These are phyloP conservation scores for Cytospora chrysosperma DNA, from an alignment of 2,329 filamentous ascomycete genomes.

Conservation along the genomic window DNA sequence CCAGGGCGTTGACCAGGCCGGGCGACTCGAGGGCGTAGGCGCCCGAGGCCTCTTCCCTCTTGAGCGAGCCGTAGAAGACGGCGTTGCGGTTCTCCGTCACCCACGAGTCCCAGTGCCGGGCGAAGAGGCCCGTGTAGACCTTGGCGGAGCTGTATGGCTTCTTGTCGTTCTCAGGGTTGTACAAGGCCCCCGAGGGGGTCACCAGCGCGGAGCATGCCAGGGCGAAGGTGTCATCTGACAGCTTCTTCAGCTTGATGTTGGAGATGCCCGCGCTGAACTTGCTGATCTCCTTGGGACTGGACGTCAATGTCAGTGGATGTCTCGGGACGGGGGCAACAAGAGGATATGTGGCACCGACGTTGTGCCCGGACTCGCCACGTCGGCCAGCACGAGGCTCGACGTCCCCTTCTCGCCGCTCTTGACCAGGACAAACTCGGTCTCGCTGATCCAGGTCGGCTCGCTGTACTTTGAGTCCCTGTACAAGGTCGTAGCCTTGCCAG, in stretches of 20 bases:
- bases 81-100: slow-evolving; percentile 66
- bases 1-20: slow-evolving; percentile 63
- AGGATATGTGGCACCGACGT: slow-evolving; percentile 38
- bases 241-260: slow-evolving; percentile 57
- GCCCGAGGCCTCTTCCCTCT: slow-evolving; percentile 40
- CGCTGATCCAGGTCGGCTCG: slow-evolving; percentile 75
- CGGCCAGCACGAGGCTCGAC: slow-evolving; percentile 46
- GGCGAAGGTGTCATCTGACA: slow-evolving; percentile 50
- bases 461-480: slow-evolving; percentile 63
- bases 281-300: slow-evolving; percentile 45
- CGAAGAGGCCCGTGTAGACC: slow-evolving; percentile 73
- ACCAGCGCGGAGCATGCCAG: slow-evolving; percentile 63
- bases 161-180: slow-evolving; percentile 61
- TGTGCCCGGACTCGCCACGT: slow-evolving; percentile 36
- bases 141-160: slow-evolving; percentile 63
- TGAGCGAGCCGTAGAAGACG: slow-evolving; percentile 70
- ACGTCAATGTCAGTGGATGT: not conserved
- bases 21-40: slow-evolving; percentile 43
- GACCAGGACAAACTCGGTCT: slow-evolving; percentile 60
- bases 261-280: slow-evolving; percentile 53
- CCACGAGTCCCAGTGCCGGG: slow-evolving; percentile 83
- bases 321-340: not conserved
- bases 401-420: slow-evolving; percentile 47
- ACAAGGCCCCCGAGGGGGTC: slow-evolving; percentile 66
- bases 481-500: slow-evolving; percentile 63